phyloP scores from a whole-genome alignment of 306 rosid genomes.

The Datisca glomerata region DNA sequence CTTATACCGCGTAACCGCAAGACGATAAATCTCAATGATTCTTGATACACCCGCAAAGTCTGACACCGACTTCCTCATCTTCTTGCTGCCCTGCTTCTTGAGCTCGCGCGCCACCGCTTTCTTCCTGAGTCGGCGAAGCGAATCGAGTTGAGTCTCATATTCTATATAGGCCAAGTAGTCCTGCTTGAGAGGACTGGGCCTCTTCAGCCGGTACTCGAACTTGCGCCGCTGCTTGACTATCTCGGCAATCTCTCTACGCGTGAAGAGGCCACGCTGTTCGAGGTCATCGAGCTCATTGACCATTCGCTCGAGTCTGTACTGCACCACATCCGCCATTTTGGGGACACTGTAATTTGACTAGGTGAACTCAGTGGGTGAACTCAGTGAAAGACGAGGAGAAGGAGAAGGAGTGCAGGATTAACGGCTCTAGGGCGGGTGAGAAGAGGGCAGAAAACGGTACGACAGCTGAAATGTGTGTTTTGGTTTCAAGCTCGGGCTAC shows the following conservation, averaged over 20 bases:
- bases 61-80: conserved; percentile 26
- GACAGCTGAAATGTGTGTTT: too few relatives aligned
- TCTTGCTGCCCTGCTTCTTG: conserved; percentile 24
- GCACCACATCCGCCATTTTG: conserved; percentile 52
- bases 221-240: conserved; percentile 48
- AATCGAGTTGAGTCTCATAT: conserved; percentile 40
- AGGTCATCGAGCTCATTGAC: conserved; percentile 44
- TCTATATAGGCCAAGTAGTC: conserved; percentile 40
- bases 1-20: conserved; percentile 28
- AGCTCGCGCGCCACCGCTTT: conserved; percentile 23
- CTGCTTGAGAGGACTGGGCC: conserved; percentile 46
- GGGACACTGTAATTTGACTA: neutral
- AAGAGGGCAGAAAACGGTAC: neutral
- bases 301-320: conserved; percentile 51
- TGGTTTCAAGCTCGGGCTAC: too few relatives aligned
- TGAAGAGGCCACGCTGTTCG: conserved; percentile 33
- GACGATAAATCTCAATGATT: conserved; percentile 30
- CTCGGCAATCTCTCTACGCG: conserved; percentile 38
- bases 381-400: neutral
- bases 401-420: neutral
- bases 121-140: conserved; percentile 34
- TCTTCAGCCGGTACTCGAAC: conserved; percentile 48
- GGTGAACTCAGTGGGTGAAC: conserved; percentile 1
- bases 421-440: conserved; percentile 1
- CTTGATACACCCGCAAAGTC: conserved; percentile 33